Base-by-base conservation (phyloP, 2,329 filamentous ascomycete genomes). In the Pestalotiopsis sp. region DNA sequence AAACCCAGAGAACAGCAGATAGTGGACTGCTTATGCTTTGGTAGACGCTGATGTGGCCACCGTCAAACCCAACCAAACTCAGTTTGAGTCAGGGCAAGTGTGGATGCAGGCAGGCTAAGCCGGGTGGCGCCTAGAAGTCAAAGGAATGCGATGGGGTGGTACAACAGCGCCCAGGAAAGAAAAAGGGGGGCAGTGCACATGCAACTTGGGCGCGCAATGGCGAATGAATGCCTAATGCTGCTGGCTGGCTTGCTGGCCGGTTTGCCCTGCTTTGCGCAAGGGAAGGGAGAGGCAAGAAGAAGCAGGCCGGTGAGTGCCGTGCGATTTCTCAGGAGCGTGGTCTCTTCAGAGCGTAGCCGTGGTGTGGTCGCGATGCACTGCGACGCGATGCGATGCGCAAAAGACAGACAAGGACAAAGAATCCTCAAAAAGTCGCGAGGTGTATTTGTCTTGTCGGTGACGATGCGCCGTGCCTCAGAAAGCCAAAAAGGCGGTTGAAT, bases 31-130 rank as follows among this genome's bases (percentile, higher is more conserved):
- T 70, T 68, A 69, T 66, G 63, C 63, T 66, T 49, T 20, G 49
- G 41, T 14, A n/a, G 68, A 68, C 65, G 75, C 70, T 78, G 76
- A 78, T 78, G 76, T 78, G 76, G 76, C 76, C 73, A 74, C 75
- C 69, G 73, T 75, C 75, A 76, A 74, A 75, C 71, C 76, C 75
- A 77, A 76, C 75, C 74, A 77, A 76, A 78, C 75, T 73, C 71
- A 74, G 73, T 76, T 74, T 75, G 76, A 78, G 75, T 78, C 76
- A 78, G 75, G 75, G 65, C 71, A 68, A 49, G 52, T 58, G 64
- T 45, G 58, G 63, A 49, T 58, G 56, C 40, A 68, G 23, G 68
- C 57, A 36, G 17, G 72, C 65, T 36, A 36, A 66, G 36, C 69
- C 68, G 65, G 59, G 68, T 66, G 65, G 68, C 57, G 62, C 63